Percentiles rank a stretch among this genome's conserved stretches.
Evolutionary conservation across 163 green algal genomes (phyloP).

Genomic region (Scenedesmus sp.): DNA sequence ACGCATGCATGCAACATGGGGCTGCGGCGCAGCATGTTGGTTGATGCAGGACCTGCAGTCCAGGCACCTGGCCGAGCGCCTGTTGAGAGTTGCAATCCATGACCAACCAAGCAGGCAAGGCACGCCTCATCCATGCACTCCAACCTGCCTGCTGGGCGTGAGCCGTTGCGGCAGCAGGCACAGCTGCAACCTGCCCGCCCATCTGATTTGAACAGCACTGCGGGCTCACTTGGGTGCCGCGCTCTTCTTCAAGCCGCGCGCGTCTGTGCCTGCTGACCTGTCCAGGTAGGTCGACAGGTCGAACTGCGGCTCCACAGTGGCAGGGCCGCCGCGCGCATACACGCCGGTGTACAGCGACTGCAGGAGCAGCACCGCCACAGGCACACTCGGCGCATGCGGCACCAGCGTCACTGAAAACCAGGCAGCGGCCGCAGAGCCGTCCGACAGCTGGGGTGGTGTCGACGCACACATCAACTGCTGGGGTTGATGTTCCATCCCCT

Average conservation of each 20-base stretch:
- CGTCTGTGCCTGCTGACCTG: conserved; percentile 27
- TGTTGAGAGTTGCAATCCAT: too few species aligned
- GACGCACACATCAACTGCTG: too few species aligned
- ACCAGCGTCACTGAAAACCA: not conserved
- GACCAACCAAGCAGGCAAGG: too few species aligned
- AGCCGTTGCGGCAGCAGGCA: not conserved
- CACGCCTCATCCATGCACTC: too few species aligned
- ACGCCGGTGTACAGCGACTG: conserved; percentile 73
- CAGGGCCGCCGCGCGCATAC: conserved; percentile 71
- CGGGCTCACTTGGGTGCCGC: conserved; percentile 23
- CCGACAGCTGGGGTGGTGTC: too few species aligned
- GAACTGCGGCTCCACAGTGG: conserved; percentile 58
- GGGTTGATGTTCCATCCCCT: too few species aligned
- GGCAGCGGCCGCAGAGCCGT: too few species aligned
- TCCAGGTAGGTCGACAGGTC: conserved; percentile 65
- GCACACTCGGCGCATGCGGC: not conserved
- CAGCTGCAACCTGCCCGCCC: too few species aligned
- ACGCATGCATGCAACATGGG: not conserved
- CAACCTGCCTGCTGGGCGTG: not conserved
- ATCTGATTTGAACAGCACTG: not conserved
- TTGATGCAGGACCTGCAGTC: too few species aligned
- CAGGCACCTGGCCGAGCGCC: too few species aligned
- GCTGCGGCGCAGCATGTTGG: too few species aligned
- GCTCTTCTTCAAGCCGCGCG: conserved; percentile 4
- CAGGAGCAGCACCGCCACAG: not conserved